Evolutionary conservation across 352 stramenopile species (phyloP), one percentile per base, ranked within the genome.

Genomic region (Phytophthora vignae): DNA sequence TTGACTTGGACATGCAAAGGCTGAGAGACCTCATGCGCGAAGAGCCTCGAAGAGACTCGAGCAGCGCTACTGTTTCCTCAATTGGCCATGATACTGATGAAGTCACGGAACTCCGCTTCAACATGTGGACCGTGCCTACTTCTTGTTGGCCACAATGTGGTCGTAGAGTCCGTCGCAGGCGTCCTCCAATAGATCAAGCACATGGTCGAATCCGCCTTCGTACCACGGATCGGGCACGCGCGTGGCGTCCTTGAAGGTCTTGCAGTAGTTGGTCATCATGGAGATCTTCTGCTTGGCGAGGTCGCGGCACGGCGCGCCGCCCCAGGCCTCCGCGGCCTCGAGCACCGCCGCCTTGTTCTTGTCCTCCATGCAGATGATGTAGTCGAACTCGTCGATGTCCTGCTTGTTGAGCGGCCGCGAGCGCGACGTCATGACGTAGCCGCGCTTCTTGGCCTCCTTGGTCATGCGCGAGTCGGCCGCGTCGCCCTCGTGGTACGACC

Each of bases 361-460:
- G 60, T 85, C 74, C 60, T 97, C 91, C 91, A 98, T 98, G 67
- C 88, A 95, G 31, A 97, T 84, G 69, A 98, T 96, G 63, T 94
- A 86, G 67, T 98, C 91, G 55, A 97, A 96, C 12, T 87, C 69
- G 10, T 93, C 73, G 42, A 98, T 79, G 48, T 98, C 92, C 36
- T 81, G 40, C 7, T 66, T 71, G n/a, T 73, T 87, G 9, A 98
- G 78, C 22, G 90, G 87, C 19, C 91, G 87, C 21, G 92, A 92
- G 33, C 80, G 79, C 1, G 90, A 96, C 55, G 83, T 95, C 65
- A 98, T 85, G 12, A 71, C 69, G 70, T 94, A 94, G 59, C 91
- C 89, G 25, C 92, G 88, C 68, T 96, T 96, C 64, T 84, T 75
- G 29, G 90, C 92, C 42, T 95, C 92, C 27, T 90, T 92, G 31